phyloP scores from a whole-genome alignment of 768 basidiomycete genomes.

The Auriscalpium vulgare region DNA sequence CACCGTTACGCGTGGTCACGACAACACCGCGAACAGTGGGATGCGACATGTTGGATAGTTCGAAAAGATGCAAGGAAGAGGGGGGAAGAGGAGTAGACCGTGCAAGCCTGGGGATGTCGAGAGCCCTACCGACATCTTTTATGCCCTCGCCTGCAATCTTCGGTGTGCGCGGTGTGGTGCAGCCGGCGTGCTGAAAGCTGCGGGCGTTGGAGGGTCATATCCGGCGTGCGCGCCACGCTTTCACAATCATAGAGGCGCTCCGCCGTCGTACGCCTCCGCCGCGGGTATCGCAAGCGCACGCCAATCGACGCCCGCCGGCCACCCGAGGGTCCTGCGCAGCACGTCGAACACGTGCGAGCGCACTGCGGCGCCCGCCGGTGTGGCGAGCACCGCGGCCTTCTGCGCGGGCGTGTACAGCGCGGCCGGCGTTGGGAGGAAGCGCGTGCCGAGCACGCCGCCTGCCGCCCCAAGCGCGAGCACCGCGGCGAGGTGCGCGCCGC shows the following conservation, averaged over 20 bases:
- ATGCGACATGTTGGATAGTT: conserved; percentile 24
- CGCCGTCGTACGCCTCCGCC: conserved; percentile 6
- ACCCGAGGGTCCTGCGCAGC: conserved; percentile 22
- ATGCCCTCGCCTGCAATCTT: conserved; percentile 3
- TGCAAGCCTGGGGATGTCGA: conserved; percentile 8
- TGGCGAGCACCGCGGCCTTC: conserved; percentile 26
- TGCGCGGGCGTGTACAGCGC: conserved; percentile 29
- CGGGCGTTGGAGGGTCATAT: not conserved
- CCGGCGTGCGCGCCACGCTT: conserved; percentile 9
- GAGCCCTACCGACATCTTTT: conserved; percentile 1
- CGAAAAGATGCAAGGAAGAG: not conserved
- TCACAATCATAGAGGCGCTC: not conserved
- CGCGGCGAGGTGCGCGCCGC: conserved; percentile 57
- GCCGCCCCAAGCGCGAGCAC: conserved; percentile 59
- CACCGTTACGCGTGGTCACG: conserved; percentile 73
- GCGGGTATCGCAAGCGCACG: conserved; percentile 34
- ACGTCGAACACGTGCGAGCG: conserved; percentile 28
- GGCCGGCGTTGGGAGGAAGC: conserved; percentile 64
- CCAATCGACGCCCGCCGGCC: conserved; percentile 31
- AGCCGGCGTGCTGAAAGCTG: not conserved
- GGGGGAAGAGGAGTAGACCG: conserved; percentile 11
- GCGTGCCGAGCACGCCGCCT: conserved; percentile 67
- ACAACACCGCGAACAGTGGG: conserved; percentile 68
- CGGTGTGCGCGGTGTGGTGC: not conserved
- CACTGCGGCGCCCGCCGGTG: conserved; percentile 18